These are phyloP conservation scores for Trichoderma reesei DNA, from an alignment of 495 filamentous ascomycete species.

Conservation along the genomic window DNA sequence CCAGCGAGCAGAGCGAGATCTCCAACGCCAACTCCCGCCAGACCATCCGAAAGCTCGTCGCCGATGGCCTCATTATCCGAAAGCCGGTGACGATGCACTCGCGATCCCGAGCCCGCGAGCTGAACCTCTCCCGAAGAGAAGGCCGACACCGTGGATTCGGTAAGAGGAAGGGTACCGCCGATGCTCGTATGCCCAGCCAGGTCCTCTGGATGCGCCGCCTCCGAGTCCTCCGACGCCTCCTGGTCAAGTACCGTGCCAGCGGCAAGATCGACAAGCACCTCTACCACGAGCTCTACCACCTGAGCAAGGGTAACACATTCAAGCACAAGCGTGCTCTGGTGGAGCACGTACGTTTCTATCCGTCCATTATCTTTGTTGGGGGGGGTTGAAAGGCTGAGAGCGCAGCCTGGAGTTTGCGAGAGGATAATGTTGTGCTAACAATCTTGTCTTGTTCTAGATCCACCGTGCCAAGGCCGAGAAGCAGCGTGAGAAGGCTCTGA, in stretches of 20 bases:
- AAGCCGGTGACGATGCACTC: conserved; percentile 99
- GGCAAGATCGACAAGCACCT: conserved; percentile 99
- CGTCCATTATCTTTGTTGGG: neutral
- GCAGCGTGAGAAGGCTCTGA: conserved; percentile 81
- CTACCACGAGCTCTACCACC: conserved; percentile 99
- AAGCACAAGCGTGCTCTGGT: conserved; percentile 99
- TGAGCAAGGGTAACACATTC: conserved; percentile 99
- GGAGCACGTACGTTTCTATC: conserved; percentile 81
- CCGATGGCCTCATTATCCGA: conserved; percentile 99
- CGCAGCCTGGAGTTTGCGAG: conserved; percentile 15
- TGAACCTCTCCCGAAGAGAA: conserved; percentile 80
- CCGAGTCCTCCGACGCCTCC: conserved; percentile 93
- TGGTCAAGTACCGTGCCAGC: conserved; percentile 97
- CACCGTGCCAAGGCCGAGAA: conserved; percentile 99
- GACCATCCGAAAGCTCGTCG: conserved; percentile 99
- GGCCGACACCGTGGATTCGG: conserved; percentile 96
- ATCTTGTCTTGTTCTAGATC: conserved; percentile 51
- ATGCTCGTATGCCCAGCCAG: conserved; percentile 98
- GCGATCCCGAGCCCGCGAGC: conserved; percentile 81
- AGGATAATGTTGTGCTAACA: conserved; percentile 8
- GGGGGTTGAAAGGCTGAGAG: no score
- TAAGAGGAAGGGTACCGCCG: conserved; percentile 99
- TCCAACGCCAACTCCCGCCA: conserved; percentile 99
- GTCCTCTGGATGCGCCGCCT: conserved; percentile 99
- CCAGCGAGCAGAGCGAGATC: conserved; percentile 98